Percentiles rank a stretch among this genome's conserved stretches.
phyloP scores from a whole-genome alignment of 2,329 filamentous ascomycete genomes.

The Berkeleyomyces rouxiae region DNA sequence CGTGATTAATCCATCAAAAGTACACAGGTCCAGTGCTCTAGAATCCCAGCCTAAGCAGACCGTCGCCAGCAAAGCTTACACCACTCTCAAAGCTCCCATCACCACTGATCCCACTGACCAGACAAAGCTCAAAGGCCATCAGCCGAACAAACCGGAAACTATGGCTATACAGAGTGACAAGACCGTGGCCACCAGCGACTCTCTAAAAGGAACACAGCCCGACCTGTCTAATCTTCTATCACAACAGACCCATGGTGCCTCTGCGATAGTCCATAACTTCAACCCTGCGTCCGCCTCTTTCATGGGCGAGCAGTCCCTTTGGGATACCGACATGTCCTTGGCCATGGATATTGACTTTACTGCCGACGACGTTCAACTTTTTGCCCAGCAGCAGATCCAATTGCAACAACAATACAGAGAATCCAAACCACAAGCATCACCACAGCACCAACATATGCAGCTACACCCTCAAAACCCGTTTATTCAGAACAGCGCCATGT shows the following conservation, averaged over 20 bases:
- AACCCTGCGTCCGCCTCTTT: slow-evolving; percentile 44
- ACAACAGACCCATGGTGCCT: slow-evolving; percentile 28
- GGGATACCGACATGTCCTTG: slow-evolving; percentile 31
- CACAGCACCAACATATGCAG: slow-evolving; percentile 6
- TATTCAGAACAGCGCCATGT: background rate
- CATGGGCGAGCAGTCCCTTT: slow-evolving; percentile 35
- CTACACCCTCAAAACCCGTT: slow-evolving; percentile 2
- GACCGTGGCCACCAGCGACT: slow-evolving; percentile 34
- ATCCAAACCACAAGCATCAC: slow-evolving; percentile 15
- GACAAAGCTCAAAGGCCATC: slow-evolving; percentile 32
- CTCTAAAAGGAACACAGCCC: slow-evolving; percentile 30
- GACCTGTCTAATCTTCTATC: slow-evolving; percentile 30
- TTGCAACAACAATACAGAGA: slow-evolving; percentile 17
- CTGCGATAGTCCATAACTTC: slow-evolving; percentile 28
- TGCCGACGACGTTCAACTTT: slow-evolving; percentile 27
- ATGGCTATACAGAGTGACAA: slow-evolving; percentile 47
- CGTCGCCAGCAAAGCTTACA: no score
- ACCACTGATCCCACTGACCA: slow-evolving; percentile 4
- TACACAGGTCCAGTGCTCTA: background rate
- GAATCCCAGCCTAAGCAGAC: no score
- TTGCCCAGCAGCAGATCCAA: slow-evolving; percentile 21
- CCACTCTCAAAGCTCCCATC: background rate
- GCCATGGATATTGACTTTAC: slow-evolving; percentile 45
- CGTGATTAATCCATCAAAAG: background rate
- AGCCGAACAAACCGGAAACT: slow-evolving; percentile 19